phyloP scores from a whole-genome alignment of 768 basidiomycete genomes.

The Amanita jacksonii region DNA sequence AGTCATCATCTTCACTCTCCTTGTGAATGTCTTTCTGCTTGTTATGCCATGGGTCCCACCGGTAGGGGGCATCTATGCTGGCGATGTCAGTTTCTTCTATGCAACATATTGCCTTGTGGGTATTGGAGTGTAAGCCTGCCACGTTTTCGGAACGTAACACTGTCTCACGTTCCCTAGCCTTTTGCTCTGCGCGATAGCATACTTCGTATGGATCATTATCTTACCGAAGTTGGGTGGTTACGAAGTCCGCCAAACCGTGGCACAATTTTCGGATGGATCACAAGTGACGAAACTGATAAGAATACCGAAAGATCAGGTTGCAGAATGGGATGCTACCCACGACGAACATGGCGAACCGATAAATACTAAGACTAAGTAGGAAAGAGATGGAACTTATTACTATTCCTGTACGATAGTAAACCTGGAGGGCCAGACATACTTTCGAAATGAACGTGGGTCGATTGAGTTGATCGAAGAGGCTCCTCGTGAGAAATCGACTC shows the following conservation, averaged over 20 bases:
- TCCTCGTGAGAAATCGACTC: slow-evolving; percentile 33
- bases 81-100: slow-evolving; percentile 34
- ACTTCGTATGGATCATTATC: slow-evolving; percentile 27
- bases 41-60: slow-evolving; percentile 34
- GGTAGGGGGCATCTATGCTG: slow-evolving; percentile 25
- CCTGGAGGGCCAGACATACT: too few relatives aligned
- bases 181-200: slow-evolving; percentile 21
- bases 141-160: background rate
- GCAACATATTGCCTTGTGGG: slow-evolving; percentile 32
- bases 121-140: slow-evolving; percentile 22
- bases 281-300: slow-evolving; percentile 22
- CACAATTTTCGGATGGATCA: slow-evolving; percentile 26
- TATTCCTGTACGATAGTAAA: too few relatives aligned
- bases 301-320: slow-evolving; percentile 21
- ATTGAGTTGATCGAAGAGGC: slow-evolving; percentile 59
- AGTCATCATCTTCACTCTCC: slow-evolving; percentile 24
- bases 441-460: too few relatives aligned
- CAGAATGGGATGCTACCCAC: slow-evolving; percentile 27
- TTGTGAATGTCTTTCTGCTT: slow-evolving; percentile 31
- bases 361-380: too few relatives aligned
- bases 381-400: too few relatives aligned
- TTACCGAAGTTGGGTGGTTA: slow-evolving; percentile 35
- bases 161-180: slow-evolving; percentile 14
- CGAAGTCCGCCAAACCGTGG: slow-evolving; percentile 35
- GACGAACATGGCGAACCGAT: slow-evolving; percentile 24